These are phyloP conservation scores for Hypocreales sp. DNA, from an alignment of 2,329 filamentous ascomycete species.

Conservation along the genomic window DNA sequence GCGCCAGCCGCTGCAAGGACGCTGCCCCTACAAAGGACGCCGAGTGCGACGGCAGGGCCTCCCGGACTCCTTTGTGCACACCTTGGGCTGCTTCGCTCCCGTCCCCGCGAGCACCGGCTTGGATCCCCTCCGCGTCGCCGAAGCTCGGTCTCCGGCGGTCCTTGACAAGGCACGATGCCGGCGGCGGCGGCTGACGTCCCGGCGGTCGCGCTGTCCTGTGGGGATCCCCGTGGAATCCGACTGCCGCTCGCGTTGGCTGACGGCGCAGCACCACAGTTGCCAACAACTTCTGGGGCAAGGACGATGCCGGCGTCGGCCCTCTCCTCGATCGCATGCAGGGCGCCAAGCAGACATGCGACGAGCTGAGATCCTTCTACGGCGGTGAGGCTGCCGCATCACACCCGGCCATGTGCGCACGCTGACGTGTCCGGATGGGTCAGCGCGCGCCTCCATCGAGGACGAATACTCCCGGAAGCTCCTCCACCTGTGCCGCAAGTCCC, in stretches of 20 bases:
- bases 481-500: slow-evolving; percentile 69
- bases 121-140: too few species aligned
- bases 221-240: slow-evolving; percentile 7
- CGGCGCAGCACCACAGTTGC: slow-evolving; percentile 45
- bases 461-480: slow-evolving; percentile 87
- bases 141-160: too few species aligned
- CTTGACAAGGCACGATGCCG: too few species aligned
- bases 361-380: slow-evolving; percentile 80
- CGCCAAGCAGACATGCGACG: slow-evolving; percentile 88
- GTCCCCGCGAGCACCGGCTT: too few species aligned
- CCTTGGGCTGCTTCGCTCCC: too few species aligned
- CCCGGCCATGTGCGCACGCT: background rate
- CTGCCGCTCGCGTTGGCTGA: slow-evolving; percentile 5
- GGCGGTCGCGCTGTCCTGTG: slow-evolving; percentile 54
- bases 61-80: too few species aligned
- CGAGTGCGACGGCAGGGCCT: too few species aligned
- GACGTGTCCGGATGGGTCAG: too few species aligned
- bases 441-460: slow-evolving; percentile 86
- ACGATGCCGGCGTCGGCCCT: slow-evolving; percentile 87
- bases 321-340: slow-evolving; percentile 88
- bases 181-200: slow-evolving; percentile 45
- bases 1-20: too few species aligned
- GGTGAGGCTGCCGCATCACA: slow-evolving; percentile 31
- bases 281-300: slow-evolving; percentile 99
- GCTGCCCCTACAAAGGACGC: too few species aligned